Evolutionary conservation across 108 stramenopile genomes (phyloP).

Genomic region (Aurantiochytrium sp.): DNA sequence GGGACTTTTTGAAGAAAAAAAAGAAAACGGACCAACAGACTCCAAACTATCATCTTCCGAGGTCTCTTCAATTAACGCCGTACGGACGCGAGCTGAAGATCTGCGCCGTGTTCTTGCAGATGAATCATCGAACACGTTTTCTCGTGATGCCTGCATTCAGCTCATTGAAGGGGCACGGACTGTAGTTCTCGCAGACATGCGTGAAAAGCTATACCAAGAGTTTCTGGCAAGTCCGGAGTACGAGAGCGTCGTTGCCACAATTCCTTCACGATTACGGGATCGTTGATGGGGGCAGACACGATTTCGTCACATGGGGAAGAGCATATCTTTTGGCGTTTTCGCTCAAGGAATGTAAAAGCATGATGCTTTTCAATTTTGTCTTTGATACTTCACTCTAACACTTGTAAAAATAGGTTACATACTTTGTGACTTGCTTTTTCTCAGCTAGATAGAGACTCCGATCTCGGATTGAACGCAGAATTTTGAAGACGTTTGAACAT

Average conservation of each 20-base stretch:
- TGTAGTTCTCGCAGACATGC: background rate
- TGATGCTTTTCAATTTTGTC: too few species aligned
- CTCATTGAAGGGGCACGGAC: background rate
- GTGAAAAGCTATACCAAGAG: background rate
- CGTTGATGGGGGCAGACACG: background rate
- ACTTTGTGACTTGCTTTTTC: too few species aligned
- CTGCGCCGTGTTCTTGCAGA: background rate
- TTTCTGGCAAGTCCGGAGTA: background rate
- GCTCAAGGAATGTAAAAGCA: too few species aligned
- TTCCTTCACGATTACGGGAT: background rate
- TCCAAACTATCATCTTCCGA: too few species aligned
- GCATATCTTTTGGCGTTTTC: too few species aligned
- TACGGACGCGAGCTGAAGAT: background rate
- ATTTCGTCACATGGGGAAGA: too few species aligned
- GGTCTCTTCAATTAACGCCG: too few species aligned
- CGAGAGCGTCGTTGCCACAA: conserved; percentile 11
- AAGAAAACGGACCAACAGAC: background rate
- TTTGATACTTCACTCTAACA: too few species aligned
- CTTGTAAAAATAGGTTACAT: too few species aligned
- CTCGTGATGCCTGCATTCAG: background rate
- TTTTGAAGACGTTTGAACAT: too few species aligned
- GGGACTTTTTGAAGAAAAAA: background rate
- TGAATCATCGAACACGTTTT: background rate
- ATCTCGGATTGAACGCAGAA: too few species aligned
- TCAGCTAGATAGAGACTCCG: too few species aligned